Percentiles rank a stretch among this genome's conserved stretches.
Evolutionary conservation across 495 filamentous ascomycete species (phyloP).

Genomic region (Xylaria grammica): DNA sequence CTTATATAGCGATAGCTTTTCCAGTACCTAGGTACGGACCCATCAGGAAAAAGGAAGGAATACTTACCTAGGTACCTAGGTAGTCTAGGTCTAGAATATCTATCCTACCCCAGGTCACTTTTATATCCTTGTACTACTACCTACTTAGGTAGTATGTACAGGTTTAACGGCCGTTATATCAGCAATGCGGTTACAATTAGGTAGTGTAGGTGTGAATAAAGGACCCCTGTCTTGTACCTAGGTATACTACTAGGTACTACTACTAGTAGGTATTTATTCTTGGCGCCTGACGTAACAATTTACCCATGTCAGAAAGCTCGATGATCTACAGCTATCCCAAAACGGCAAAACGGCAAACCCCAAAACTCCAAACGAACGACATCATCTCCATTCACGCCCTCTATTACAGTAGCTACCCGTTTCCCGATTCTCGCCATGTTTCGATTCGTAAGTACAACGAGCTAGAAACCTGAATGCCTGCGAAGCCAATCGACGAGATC

Average conservation of each 20-base stretch:
- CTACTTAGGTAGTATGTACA: conserved; percentile 6
- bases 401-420: not conserved
- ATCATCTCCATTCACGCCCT: not conserved
- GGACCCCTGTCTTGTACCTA: not conserved
- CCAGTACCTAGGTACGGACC: too few species aligned
- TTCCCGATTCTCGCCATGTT: conserved; percentile 41
- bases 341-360: conserved; percentile 22
- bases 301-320: conserved; percentile 22
- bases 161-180: too few species aligned
- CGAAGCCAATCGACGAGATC: conserved; percentile 11
- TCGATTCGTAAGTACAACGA: conserved; percentile 43
- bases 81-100: too few species aligned
- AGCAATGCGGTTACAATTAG: too few species aligned
- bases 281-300: conserved; percentile 20
- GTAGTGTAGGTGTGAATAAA: too few species aligned
- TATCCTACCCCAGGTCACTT: too few species aligned
- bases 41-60: too few species aligned
- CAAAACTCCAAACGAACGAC: not conserved
- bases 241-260: conserved; percentile 6
- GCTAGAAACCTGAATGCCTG: not conserved
- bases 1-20: too few species aligned
- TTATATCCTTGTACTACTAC: too few species aligned
- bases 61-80: too few species aligned
- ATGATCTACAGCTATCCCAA: conserved; percentile 23
- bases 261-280: too few species aligned